Evolutionary conservation across 192 early-diverging fungal species (phyloP).

Genomic region (Anaeromyces robustus): DNA sequence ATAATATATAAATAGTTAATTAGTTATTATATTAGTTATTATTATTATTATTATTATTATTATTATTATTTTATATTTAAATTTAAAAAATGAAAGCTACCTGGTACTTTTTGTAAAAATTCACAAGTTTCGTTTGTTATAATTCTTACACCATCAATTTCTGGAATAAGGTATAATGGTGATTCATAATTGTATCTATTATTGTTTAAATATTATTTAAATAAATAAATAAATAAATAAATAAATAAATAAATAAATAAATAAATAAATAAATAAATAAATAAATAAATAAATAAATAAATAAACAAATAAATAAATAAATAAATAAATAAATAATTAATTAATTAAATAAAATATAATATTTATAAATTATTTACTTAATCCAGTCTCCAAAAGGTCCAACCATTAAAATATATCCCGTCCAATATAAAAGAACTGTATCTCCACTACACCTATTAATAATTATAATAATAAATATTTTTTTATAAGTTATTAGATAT

Average conservation of each 20-base stretch:
- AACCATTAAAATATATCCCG: conserved; percentile 66
- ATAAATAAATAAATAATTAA: too few species aligned
- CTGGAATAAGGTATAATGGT: conserved; percentile 65
- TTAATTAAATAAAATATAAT: not conserved
- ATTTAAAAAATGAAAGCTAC: too few species aligned
- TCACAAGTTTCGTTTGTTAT: conserved; percentile 70
- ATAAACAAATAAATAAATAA: not conserved
- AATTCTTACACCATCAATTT: conserved; percentile 83
- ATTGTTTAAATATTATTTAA: not conserved
- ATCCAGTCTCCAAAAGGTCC: conserved; percentile 87
- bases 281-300: not conserved
- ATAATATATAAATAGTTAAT: too few species aligned
- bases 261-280: not conserved
- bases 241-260: too few species aligned
- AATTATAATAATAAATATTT: not conserved
- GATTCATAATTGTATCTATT: conserved; percentile 50
- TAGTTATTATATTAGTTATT: too few species aligned
- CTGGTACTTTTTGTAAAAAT: conserved; percentile 75
- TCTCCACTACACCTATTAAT: conserved; percentile 80
- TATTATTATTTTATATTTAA: conserved; percentile 6
- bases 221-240: too few species aligned
- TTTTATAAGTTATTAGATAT: too few species aligned
- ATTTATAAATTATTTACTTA: conserved; percentile 24
- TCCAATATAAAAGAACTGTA: conserved; percentile 75
- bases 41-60: not conserved